Evolutionary conservation across 805 yeast genomes (phyloP), one percentile per base, ranked within the genome.

Genomic region (Yarrowia alimentaria): DNA sequence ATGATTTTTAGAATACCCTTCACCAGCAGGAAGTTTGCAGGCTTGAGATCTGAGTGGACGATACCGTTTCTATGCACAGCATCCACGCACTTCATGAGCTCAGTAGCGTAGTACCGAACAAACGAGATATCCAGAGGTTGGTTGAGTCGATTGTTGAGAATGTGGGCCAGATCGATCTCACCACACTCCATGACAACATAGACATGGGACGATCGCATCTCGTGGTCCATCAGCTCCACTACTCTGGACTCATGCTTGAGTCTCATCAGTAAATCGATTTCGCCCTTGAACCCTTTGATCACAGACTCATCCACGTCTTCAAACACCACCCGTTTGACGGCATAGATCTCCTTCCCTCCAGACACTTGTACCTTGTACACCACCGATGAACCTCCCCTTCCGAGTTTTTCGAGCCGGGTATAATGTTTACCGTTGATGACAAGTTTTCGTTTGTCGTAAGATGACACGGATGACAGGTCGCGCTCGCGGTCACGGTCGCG

Each of bases 171-270:
- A 64, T 91, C 97, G 49, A 85, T 77, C 55, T 91, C 96, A 16
- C 98, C 98, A 62, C 95, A 86, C 66, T 93, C 98, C 96, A 91
- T 87, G 3, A 89, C 85, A 55, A 91, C 68, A 60, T 76, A 74
- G 26, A 91, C 71, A 1, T 80, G 74, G 0, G 84, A 80, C 20
- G 76, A 79, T 3, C 74, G 72, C 57, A 88, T 71, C n/a, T 82
- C 80, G 64, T 83, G 78, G 60, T 88, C 96, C 26, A 84, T 68
- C 34, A 91, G 70, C 59, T 78, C 75, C 3, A 93, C 95, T 4
- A 91, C 97, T 47, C 96, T 69, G 25, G 77, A 76, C 57, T 81
- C 76, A 29, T 73, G 68, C 52, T 75, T 71, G 18, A 93, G 68
- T 57, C 77, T 77, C 17, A 75, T 69, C 52, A 91, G 67, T 25